A percentile compares a stretch with the other conserved stretches of the same genome.
These are phyloP conservation scores for Fusarium liriodendri DNA, from an alignment of 2,329 filamentous ascomycete species.

Conservation along the genomic window DNA sequence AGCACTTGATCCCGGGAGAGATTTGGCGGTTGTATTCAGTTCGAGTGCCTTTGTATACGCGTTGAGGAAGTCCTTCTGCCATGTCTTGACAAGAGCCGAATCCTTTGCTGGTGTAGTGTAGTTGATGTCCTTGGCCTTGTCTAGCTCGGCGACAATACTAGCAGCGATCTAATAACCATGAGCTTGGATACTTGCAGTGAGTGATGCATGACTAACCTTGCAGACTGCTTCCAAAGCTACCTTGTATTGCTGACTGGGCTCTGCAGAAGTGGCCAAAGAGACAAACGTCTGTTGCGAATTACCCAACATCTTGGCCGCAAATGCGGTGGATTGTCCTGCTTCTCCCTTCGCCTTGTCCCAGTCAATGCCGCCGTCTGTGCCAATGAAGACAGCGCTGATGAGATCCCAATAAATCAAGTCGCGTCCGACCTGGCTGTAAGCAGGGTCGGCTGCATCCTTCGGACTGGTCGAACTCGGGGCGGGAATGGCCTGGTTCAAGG, in stretches of 20 bases:
- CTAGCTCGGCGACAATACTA: not conserved
- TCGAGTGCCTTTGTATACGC: not conserved
- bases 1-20: not conserved
- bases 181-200: not conserved
- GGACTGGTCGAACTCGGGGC: not conserved
- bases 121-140: not conserved
- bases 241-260: not conserved
- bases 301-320: not conserved
- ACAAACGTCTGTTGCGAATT: not conserved
- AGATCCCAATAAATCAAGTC: not conserved
- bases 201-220: not conserved
- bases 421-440: not conserved
- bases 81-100: not conserved
- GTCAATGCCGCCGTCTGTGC: not conserved
- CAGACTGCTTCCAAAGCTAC: not conserved
- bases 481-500: not conserved
- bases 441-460: not conserved
- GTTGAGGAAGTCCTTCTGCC: not conserved
- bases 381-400: not conserved
- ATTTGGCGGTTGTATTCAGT: not conserved
- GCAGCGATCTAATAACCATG: not conserved
- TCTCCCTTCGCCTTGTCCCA: not conserved
- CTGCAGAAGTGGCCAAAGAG: not conserved
- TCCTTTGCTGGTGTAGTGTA: not conserved
- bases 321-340: not conserved